Conservation (phyloP, 1,139 yeast species). For the Yamadazyma mexicana region DNA sequence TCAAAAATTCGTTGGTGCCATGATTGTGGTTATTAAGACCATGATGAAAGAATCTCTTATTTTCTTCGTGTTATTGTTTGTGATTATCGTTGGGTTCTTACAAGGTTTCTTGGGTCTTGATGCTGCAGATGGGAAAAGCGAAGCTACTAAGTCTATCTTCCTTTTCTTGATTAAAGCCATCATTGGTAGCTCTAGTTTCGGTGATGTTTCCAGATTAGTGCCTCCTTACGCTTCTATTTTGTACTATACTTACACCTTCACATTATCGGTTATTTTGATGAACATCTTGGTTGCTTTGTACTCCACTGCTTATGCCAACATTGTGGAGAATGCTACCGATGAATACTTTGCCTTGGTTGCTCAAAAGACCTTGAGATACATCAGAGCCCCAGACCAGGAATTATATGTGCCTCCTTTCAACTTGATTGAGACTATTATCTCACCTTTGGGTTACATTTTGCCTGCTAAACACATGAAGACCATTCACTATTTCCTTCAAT, state of each 20-base stretch:
- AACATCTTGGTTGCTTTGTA: constrained; percentile 83
- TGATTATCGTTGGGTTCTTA: constrained; percentile 75
- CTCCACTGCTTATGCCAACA: constrained; percentile 79
- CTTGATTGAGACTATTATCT: constrained; percentile 58
- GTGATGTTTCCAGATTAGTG: constrained; percentile 67
- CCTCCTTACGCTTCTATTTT: constrained; percentile 82
- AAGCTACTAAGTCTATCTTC: constrained; percentile 66
- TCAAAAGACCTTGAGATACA: constrained; percentile 77
- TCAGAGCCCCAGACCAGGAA: constrained; percentile 86
- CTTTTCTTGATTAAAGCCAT: constrained; percentile 69
- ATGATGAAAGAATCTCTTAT: constrained; percentile 85
- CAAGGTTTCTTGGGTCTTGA: constrained; percentile 89
- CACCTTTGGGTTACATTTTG: constrained; percentile 33
- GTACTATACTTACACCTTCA: constrained; percentile 74
- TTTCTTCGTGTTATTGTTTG: constrained; percentile 70
- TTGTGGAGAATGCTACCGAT: constrained; percentile 76
- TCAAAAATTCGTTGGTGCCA: constrained; percentile 80
- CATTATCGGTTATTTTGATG: constrained; percentile 70
- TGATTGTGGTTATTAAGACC: constrained; percentile 80
- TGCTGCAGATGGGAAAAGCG: constrained; percentile 81
- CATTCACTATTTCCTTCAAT: constrained; percentile 57
- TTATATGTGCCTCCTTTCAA: constrained; percentile 87
- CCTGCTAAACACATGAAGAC: constrained; percentile 27
- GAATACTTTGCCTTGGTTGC: constrained; percentile 86
- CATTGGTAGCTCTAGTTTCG: constrained; percentile 72